Evolutionary conservation across 345 rosid species (phyloP), one percentile per base, ranked within the genome.

Genomic region (Sonneratia caseolaris): DNA sequence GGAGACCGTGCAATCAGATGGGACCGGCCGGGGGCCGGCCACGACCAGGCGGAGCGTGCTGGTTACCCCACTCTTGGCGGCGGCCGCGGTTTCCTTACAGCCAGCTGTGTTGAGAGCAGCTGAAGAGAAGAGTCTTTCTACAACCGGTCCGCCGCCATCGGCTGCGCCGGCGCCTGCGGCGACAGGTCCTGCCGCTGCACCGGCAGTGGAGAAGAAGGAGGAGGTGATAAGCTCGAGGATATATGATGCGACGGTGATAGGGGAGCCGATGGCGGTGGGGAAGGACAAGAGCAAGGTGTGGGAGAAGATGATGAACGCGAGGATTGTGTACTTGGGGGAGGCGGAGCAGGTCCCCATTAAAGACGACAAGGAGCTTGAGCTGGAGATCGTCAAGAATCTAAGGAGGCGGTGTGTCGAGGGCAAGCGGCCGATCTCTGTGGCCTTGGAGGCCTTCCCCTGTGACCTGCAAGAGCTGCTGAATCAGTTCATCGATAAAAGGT

Each of bases 251-350:
- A 84, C 91, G 73, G 90, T 73, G 56, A 91, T 91, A 0, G 98
- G 98, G 65, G 98, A 93, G 89, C 98, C 96, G 78, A 38, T 86
- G 89, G 96, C 97, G 59, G 74, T 87, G 66, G 94, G 95, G 71
- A 93, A 85, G 82, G 96, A 88, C 37, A 93, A 82, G 91, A 83
- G 71, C 27, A 93, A 79, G 77, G 92, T 87, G 65, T 89, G 94
- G 96, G 98, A 91, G 81, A 93, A 86, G 94, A 67, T 91, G 56
- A 78, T 86, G 90, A 86, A 82, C 40, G 89, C 92, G 37, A 83
- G 95, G 86, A 80, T 93, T 65, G 90, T 89, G 70, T 91, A 91
- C 75, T 78, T 93, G 12, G 97, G 96, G 0, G 97, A 93, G 72
- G 94, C 97, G 1, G 96, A 91, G 79, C 98, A 91, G 51, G 98